A percentile compares a stretch with the other conserved stretches of the same genome.
Evolutionary conservation across 228 moss, liverwort and hornwort species (phyloP).

Genomic region (Sphagnum fallax): DNA sequence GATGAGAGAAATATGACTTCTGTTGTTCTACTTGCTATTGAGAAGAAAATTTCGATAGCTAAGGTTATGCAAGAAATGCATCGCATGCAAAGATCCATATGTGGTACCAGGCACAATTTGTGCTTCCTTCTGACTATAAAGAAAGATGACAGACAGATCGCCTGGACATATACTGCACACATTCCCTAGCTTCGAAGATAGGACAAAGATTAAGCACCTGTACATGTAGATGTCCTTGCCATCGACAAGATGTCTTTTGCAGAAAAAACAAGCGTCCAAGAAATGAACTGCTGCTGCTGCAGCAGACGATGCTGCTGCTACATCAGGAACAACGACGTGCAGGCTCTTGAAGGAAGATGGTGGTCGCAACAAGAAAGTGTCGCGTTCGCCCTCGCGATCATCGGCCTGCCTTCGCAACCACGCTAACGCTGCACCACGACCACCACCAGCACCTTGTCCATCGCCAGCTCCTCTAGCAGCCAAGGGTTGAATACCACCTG

Average conservation of each 20-base stretch:
- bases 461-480: no score
- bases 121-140: no score
- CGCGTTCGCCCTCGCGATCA: slow-evolving; percentile 34
- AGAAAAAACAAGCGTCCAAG: slow-evolving; percentile 74
- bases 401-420: slow-evolving; percentile 31
- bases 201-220: slow-evolving; percentile 26
- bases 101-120: no score
- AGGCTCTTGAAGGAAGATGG: slow-evolving; percentile 2
- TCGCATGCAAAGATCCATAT: no score
- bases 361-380: slow-evolving; percentile 11
- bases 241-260: slow-evolving; percentile 54
- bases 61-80: no score
- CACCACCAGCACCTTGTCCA: neutral
- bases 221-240: slow-evolving; percentile 95
- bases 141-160: no score
- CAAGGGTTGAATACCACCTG: neutral
- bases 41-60: no score
- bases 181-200: no score
- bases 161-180: no score
- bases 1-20: no score
- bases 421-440: neutral
- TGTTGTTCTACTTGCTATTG: no score
- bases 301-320: neutral
- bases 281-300: slow-evolving; percentile 26
- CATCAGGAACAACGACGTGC: no score